Percentiles rank a stretch among this genome's conserved stretches.
Conservation (phyloP, 768 basidiomycete genomes). For the Mycena alexandri region DNA sequence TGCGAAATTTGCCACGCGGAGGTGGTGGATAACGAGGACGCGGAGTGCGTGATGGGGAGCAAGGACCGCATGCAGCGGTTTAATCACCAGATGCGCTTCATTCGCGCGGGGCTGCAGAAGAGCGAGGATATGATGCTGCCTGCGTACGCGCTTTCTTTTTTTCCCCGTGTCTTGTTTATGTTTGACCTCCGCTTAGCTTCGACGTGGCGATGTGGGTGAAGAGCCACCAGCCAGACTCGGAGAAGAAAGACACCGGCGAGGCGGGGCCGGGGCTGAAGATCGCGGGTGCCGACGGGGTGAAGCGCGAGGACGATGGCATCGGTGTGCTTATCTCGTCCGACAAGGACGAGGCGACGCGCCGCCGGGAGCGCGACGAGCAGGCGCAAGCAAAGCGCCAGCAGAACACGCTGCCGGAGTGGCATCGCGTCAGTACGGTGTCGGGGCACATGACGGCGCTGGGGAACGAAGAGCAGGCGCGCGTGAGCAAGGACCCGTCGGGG, state of each 20-base stretch:
- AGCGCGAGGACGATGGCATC: slow-evolving; percentile 79
- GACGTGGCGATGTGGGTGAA: slow-evolving; percentile 89
- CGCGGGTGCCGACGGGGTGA: slow-evolving; percentile 74
- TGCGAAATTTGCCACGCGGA: slow-evolving; percentile 93
- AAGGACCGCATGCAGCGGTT: slow-evolving; percentile 97
- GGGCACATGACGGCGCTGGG: slow-evolving; percentile 92
- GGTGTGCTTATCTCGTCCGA: slow-evolving; percentile 91
- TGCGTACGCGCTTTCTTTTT: slow-evolving; percentile 61
- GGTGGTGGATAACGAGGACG: slow-evolving; percentile 91
- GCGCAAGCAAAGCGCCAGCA: slow-evolving; percentile 89
- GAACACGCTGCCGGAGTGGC: slow-evolving; percentile 94
- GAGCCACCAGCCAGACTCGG: slow-evolving; percentile 73
- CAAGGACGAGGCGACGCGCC: slow-evolving; percentile 84
- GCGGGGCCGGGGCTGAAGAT: slow-evolving; percentile 74
- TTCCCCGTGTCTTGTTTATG: slow-evolving; percentile 1
- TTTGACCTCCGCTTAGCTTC: slow-evolving; percentile 61
- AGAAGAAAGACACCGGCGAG: slow-evolving; percentile 67
- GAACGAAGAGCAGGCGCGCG: slow-evolving; percentile 75
- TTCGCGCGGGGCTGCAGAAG: slow-evolving; percentile 88
- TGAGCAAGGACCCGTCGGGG: slow-evolving; percentile 48
- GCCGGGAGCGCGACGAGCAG: slow-evolving; percentile 81
- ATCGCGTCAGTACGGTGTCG: slow-evolving; percentile 94
- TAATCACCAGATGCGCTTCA: slow-evolving; percentile 89
- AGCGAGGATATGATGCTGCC: slow-evolving; percentile 91
- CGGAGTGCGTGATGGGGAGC: slow-evolving; percentile 84